Base-by-base conservation (phyloP, 2,329 filamentous ascomycete species). In the Macroventuria anomochaeta region DNA sequence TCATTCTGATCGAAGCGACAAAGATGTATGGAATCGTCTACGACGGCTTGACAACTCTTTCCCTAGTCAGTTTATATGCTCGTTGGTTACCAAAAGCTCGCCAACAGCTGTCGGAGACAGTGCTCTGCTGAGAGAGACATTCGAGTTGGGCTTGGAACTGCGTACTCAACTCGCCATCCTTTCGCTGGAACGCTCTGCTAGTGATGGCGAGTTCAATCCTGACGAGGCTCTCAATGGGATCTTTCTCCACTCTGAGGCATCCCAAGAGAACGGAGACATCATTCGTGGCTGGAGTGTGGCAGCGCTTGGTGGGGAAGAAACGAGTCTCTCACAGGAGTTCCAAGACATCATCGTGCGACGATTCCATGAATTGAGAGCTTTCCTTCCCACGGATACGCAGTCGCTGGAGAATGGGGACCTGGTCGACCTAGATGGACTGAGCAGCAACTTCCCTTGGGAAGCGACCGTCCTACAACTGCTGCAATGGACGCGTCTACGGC, bases 101-200 rank as follows among this genome's bases (percentile, higher is more conserved):
- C 47, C 38, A 54, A 28, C 61, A 42, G 4, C 42, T 44, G 17
- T 44, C 15, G 80, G 77, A 5, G 68, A 74, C 5, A 83, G 79
- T 58, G 58, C 52, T 2, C 58, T 83, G 6, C 55, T 72, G 11
- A 41, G 76, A 44, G 59, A 76, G 36, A 82, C 80, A 0, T 80
- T 84, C 49, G 64, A 77, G 3, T 58, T 85, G 18, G 80, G 76
- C 1, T 65, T 86, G 6, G 80, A 83, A 6, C 74, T 86, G 18
- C 78, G 83, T 2, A 85, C 83, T 2, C 84, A 86, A 57, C 72
- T 77, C 10, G 72, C 80, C n/a, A 79, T 85, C 33, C 57, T 74
- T n/a, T 65, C 73, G 5, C 63, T 83, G 3, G 65, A 74, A 33
- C 67, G 65, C 8, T 67, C 70, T 7, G 58, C 71, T 25, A 51